Base-by-base conservation (phyloP, 306 rosid species). In the Trifolium repens region DNA sequence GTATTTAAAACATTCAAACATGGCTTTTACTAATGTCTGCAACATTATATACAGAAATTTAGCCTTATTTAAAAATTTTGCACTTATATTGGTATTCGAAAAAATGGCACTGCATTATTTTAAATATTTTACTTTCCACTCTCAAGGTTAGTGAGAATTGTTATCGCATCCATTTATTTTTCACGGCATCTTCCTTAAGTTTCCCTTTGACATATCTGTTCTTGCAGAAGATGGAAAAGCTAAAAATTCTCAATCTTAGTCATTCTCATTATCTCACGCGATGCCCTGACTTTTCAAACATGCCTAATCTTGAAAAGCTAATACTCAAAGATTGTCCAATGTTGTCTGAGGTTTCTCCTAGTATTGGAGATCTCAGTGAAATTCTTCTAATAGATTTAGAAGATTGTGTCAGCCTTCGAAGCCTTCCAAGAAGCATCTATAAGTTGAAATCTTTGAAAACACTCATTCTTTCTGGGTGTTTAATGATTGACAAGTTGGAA, bases 231-330 rank as follows among this genome's bases (percentile, higher is more conserved):
- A 5, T 77, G 13, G 60, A 67, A 54, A 75, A 40, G 14, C 27
- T 83, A 16, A 84, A 84, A 75, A 52, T 80, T 34, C 67, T 86
- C 1, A 85, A 87, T 64, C 82, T 87, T 9, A 78, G 82, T 53
- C 84, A 82, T 61, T 87, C 85, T 8, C 44, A 11, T 26, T 1
- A 44, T 57, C 44, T 87, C 7, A 64, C 13, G 5, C n/a, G 1
- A 7, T 80, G 77, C 0, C 89, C 91, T 0, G 81, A 85, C 55
- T 87, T 85, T 8, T 80, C 81, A 19, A 32, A 43, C 1, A 1
- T 87, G 30, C 91, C 87, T 0, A 85, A 80, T 64, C 84, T 87
- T 27, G 71, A 77, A 65, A 63, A 72, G 40, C 65, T 87, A 8
- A 9, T 78, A 26, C 84, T 82, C 15, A 47, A 9, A 22, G 75